These are phyloP conservation scores for Claviceps pusilla DNA, from an alignment of 2,329 filamentous ascomycete genomes.

Conservation along the genomic window DNA sequence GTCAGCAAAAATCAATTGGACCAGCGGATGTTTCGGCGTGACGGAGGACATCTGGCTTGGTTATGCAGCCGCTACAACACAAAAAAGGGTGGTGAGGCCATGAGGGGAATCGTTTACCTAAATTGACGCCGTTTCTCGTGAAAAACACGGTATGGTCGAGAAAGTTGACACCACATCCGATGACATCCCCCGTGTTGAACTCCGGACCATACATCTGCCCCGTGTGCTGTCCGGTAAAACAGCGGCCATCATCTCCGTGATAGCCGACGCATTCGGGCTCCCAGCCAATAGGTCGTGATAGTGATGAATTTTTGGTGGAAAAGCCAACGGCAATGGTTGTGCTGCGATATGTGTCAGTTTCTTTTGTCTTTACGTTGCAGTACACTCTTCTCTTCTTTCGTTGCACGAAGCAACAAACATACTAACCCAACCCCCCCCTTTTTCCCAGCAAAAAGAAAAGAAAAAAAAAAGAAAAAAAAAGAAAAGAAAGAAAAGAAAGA, in stretches of 20 bases:
- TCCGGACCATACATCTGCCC: constrained; percentile 42
- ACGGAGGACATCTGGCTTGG: no score
- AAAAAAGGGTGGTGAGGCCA: background rate
- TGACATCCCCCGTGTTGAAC: constrained; percentile 41
- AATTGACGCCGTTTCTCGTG: constrained; percentile 46
- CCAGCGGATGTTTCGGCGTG: background rate
- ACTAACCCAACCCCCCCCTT: no score
- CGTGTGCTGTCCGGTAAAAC: constrained; percentile 39
- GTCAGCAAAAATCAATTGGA: background rate
- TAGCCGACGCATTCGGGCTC: constrained; percentile 55
- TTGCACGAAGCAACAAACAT: background rate
- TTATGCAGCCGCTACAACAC: background rate
- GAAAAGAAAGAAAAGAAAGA: background rate
- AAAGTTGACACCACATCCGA: constrained; percentile 55
- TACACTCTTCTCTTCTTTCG: background rate
- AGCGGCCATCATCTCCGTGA: constrained; percentile 52
- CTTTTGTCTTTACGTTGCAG: background rate
- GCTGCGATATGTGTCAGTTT: constrained; percentile 19
- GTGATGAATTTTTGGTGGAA: constrained; percentile 34
- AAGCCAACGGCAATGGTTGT: constrained; percentile 51
- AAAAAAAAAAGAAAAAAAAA: no score
- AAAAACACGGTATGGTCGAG: constrained; percentile 50
- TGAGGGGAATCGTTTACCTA: constrained; percentile 27
- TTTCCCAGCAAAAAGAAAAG: no score
- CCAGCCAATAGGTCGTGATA: constrained; percentile 48